These are phyloP conservation scores for Leptomonas pyrrhocoris DNA, from an alignment of 208 protist species.

Conservation along the genomic window DNA sequence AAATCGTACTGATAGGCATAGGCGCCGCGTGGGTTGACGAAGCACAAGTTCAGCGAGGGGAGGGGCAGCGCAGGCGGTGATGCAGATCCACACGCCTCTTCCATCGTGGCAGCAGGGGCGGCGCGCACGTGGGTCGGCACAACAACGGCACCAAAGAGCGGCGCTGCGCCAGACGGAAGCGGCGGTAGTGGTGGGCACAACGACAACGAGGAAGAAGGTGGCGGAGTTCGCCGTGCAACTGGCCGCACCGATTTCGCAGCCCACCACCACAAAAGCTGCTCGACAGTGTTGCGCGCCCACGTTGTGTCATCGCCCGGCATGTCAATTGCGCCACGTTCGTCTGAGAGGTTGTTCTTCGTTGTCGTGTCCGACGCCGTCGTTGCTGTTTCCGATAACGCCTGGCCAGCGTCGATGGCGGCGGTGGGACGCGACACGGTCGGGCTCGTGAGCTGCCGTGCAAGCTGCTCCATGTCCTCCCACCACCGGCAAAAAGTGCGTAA, in stretches of 20 bases:
- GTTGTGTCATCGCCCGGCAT: background rate
- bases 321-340: background rate
- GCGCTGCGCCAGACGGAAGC: constrained; percentile 11
- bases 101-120: background rate
- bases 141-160: constrained; percentile 31
- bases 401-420: background rate
- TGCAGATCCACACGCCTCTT: background rate
- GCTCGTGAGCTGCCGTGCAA: background rate
- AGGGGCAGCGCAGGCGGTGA: background rate
- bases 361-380: background rate
- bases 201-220: too few species aligned
- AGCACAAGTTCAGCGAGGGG: constrained; percentile 24
- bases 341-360: background rate
- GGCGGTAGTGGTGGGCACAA: background rate
- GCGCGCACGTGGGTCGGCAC: constrained; percentile 12
- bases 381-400: background rate
- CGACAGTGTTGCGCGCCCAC: background rate
- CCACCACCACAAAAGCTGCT: constrained; percentile 19
- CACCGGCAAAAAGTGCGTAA: constrained; percentile 8
- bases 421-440: background rate
- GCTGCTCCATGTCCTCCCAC: constrained; percentile 11
- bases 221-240: background rate
- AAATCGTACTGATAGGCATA: constrained; percentile 31
- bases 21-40: constrained; percentile 29
- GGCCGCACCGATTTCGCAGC: constrained; percentile 5